Percentiles rank a stretch among this genome's conserved stretches.
Evolutionary conservation across 257 asterid species (phyloP).

Genomic region (Nicotiana tomentosiformis): DNA sequence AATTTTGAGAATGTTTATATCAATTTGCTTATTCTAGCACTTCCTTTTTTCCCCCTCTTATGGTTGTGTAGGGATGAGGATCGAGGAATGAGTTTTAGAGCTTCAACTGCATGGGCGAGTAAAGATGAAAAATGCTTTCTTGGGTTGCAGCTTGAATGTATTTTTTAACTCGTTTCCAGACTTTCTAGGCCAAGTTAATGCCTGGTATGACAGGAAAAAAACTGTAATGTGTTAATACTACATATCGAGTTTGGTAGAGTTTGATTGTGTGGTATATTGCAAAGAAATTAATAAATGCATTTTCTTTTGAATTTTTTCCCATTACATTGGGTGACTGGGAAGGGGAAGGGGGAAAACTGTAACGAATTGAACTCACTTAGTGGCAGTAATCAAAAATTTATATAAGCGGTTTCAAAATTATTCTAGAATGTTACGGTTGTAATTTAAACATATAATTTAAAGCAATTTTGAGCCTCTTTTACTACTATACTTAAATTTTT

Average conservation of each 20-base stretch:
- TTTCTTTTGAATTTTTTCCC: not conserved
- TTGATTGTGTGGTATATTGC: not conserved
- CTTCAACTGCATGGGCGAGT: not conserved
- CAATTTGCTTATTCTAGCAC: not conserved
- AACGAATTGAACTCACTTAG: not conserved
- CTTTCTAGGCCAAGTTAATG: not conserved
- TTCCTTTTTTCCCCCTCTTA: not conserved
- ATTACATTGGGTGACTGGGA: not conserved
- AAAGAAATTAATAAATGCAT: not conserved
- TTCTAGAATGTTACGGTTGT: no score
- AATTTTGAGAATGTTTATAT: not conserved
- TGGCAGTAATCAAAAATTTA: no score
- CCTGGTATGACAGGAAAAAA: no score
- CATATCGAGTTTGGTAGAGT: not conserved
- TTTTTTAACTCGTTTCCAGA: not conserved
- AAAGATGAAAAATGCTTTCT: not conserved
- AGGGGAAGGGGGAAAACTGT: not conserved
- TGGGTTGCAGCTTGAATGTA: not conserved
- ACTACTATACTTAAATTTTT: no score
- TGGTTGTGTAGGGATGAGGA: not conserved
- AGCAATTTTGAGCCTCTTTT: no score
- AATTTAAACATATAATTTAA: no score
- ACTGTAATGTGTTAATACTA: not conserved
- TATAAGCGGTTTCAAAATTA: no score
- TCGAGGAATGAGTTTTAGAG: not conserved